These are phyloP conservation scores for Fusarium pseudocircinatum DNA, from an alignment of 2,329 filamentous ascomycete species.

Conservation along the genomic window DNA sequence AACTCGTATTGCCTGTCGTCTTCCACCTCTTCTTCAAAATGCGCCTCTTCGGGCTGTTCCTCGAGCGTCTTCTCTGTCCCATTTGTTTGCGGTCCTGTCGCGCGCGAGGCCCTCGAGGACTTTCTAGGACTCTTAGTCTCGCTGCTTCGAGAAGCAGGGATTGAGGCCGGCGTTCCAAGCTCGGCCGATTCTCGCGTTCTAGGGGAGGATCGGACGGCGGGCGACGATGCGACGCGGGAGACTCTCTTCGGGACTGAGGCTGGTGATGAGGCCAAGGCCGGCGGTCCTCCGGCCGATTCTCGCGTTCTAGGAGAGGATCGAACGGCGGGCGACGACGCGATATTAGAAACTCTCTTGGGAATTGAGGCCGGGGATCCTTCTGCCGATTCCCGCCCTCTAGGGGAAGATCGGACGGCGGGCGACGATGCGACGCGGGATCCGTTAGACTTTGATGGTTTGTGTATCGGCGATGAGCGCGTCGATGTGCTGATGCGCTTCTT, in stretches of 20 bases:
- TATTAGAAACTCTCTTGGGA: background rate
- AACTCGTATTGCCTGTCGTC: background rate
- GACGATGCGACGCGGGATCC: background rate
- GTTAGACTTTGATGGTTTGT: background rate
- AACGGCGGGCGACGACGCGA: background rate
- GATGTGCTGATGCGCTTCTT: background rate
- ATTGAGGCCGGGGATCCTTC: background rate
- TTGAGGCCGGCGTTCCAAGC: no score
- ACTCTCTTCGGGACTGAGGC: background rate
- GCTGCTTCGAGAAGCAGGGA: background rate
- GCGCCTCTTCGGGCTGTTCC: background rate
- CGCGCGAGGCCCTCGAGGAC: background rate
- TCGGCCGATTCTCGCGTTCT: no score
- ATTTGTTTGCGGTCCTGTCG: background rate
- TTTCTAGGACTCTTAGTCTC: background rate
- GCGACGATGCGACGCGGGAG: no score
- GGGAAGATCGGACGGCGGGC: background rate
- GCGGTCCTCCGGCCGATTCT: background rate
- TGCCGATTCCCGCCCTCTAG: background rate
- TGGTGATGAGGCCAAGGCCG: background rate
- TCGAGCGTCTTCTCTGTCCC: background rate
- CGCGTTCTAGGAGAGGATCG: background rate
- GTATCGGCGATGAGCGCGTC: background rate
- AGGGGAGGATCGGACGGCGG: no score
- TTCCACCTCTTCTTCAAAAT: background rate